These are phyloP conservation scores for Nyctanthes arbortristis DNA, from an alignment of 257 asterid species.

Conservation along the genomic window DNA sequence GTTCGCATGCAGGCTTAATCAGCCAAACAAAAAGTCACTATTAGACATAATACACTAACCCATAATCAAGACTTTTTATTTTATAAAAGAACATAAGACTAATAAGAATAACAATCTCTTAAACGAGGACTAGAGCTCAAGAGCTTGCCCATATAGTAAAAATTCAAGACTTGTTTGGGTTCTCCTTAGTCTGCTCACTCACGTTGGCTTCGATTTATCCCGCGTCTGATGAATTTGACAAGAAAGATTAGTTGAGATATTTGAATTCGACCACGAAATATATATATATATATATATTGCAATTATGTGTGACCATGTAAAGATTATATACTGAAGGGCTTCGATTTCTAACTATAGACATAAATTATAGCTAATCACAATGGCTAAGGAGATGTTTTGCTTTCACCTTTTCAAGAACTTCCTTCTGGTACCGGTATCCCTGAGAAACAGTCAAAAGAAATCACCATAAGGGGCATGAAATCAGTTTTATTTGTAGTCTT, in stretches of 20 bases:
- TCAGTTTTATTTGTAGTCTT: neutral
- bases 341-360: neutral
- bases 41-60: neutral
- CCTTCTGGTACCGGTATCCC: slow-evolving; percentile 65
- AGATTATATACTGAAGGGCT: neutral
- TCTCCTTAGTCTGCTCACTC: slow-evolving; percentile 23
- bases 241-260: neutral
- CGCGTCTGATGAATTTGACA: slow-evolving; percentile 24
- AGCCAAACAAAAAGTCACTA: neutral
- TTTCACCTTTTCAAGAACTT: slow-evolving; percentile 55
- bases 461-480: no score
- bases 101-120: neutral
- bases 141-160: neutral
- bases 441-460: slow-evolving; percentile 19
- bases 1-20: neutral
- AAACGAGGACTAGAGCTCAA: no score
- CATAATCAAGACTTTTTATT: neutral
- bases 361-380: neutral
- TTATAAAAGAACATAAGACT: neutral
- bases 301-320: neutral
- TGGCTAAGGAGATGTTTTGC: neutral
- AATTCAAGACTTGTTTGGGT: neutral
- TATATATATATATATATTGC: no score
- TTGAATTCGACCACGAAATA: no score
- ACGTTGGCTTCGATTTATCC: no score